Evolutionary conservation across 2,329 filamentous ascomycete species (phyloP), one percentile per base, ranked within the genome.

Genomic region (Pestalotiopsis sp.): DNA sequence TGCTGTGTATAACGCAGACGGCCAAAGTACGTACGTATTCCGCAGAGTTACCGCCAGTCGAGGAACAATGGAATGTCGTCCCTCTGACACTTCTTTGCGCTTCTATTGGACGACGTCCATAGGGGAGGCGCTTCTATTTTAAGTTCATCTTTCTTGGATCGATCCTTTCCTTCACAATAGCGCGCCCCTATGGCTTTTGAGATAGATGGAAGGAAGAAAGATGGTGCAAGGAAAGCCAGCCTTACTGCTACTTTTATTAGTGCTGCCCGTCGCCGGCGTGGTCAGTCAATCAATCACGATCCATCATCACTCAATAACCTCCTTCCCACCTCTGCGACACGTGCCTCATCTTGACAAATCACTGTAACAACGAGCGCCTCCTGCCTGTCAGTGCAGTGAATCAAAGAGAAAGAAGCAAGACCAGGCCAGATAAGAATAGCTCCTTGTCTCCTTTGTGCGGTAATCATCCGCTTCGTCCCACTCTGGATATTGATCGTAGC

Each of bases 311-410:
- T 6, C 59, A 36, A 20, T 13, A 20, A 20, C 12, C 23, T 59
- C 31, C 12, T 20, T 36, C 59, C 17, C 27, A n/a, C 12, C 13
- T 31, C 11, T 62, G 59, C 31, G 59, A 62, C 59, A 62, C 59
- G 31, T 40, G 59, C 59, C 27, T 62, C 59, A 36, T 36, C 57
- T 36, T 59, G 57, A 59, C 57, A 36, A 59, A 59, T 31, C 57
- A 27, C 14, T 36, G 7, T 23, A 17, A 31, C n/a, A 57, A 23
- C 4, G 11, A 20, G 11, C 52, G 12, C 6, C n/a, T 57, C 52
- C 52, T 36, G 57, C 20, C 57, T 59, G 57, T n/a, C 59, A 36
- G 14, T 62, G 12, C 13, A 17, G 14, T 52, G 17, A 52, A 52
- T 52, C 45, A 52, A 3, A 23, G 45, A 52, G 17, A 52, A 45